Evolutionary conservation across 352 stramenopile species (phyloP).

Genomic region (Blastocystis sp.): DNA sequence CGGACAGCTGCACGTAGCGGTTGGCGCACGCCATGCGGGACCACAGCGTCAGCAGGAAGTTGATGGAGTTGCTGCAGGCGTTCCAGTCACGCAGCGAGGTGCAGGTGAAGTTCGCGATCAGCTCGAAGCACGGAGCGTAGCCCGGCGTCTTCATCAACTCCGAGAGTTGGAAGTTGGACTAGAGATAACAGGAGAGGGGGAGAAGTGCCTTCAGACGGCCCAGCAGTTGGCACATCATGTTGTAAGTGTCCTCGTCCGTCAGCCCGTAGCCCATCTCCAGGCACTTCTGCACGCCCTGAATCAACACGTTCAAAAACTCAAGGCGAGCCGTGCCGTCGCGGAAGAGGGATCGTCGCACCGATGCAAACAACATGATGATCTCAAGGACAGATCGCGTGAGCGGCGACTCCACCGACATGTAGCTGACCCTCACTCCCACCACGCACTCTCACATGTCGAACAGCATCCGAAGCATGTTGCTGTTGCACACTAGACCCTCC

Average conservation of each 20-base stretch:
- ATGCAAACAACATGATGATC: constrained; percentile 54
- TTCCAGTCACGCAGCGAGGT: constrained; percentile 65
- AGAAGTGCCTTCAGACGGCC: constrained; percentile 27
- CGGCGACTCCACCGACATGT: constrained; percentile 39
- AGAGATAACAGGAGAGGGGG: neutral
- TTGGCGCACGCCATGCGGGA: constrained; percentile 59
- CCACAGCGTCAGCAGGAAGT: constrained; percentile 66
- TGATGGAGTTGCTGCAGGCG: constrained; percentile 64
- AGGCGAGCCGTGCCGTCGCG: neutral
- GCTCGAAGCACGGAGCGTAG: constrained; percentile 24
- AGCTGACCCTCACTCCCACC: neutral
- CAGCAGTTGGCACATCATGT: constrained; percentile 68
- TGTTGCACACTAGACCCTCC: constrained; percentile 50
- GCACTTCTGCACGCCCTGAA: constrained; percentile 23
- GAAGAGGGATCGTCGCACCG: constrained; percentile 47
- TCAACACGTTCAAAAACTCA: constrained; percentile 55
- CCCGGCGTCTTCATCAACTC: constrained; percentile 60
- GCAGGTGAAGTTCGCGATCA: constrained; percentile 68
- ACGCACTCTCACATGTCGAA: constrained; percentile 34
- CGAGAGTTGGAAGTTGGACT: constrained; percentile 69
- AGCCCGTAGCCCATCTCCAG: constrained; percentile 35
- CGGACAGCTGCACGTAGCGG: constrained; percentile 56
- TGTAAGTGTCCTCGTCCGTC: constrained; percentile 67
- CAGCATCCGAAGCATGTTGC: constrained; percentile 14
- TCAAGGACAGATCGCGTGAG: constrained; percentile 16